Base-by-base conservation (phyloP, 345 rosid genomes). In the Eucalyptus melliodora region DNA sequence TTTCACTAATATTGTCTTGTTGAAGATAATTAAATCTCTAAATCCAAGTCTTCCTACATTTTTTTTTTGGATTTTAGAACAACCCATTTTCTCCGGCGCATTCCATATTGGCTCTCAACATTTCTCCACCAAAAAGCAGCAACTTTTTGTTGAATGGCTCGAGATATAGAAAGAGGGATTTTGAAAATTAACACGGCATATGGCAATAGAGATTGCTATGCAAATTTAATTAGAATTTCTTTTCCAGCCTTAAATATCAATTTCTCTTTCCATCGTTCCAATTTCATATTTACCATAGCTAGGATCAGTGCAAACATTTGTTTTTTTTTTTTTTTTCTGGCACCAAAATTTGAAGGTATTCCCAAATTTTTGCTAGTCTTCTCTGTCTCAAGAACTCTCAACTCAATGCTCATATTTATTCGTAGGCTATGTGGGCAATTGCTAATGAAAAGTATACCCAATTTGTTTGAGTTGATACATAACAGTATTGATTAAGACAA, bases 201-300 rank as follows among this genome's bases (percentile, higher is more conserved):
- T 0, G 4, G 1, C 6, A 8, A 30, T 13, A 62, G 4, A 13
- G 4, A 30, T 30, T 30, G 31, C 17, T 2, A 6, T 2, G 16
- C 8, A 26, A 30, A 2, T 62, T 12, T 62, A 6, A 62, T 30
- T 62, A 27, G 69, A 62, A 30, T 30, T 62, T 62, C 34, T 13
- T 62, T 62, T 30, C 34, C 2, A 27, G 0, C 34, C 31, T 62
- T 62, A 27, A 13, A 30, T 2, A 6, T 62, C 16, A 62, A 30
- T 30, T 12, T 62, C 34, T 13, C 69, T 30, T 60, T 62, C 34
- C 16, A 62, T 30, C 17, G 1, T 6, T 62, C 17, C 1, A 12
- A 0, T 30, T 30, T 27, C 69, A 62, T 30, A 62, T 62, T 62
- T 56, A 56, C 1, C 30, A 56, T 24, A 0, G 2, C 62, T 24